These are phyloP conservation scores for Tothia fuscella DNA, from an alignment of 2,329 filamentous ascomycete species.

Conservation along the genomic window DNA sequence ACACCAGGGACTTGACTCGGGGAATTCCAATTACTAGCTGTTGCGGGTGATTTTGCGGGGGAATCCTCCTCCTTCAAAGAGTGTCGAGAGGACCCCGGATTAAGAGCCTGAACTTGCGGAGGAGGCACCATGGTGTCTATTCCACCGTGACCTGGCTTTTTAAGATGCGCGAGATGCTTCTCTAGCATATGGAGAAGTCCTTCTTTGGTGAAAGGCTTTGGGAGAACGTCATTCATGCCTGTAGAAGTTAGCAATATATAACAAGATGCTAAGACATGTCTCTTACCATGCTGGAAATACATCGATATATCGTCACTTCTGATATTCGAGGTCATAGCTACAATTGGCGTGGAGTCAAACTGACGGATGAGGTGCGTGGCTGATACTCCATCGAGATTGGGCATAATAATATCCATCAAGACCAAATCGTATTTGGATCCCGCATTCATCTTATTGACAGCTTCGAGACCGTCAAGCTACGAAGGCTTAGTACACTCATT, in stretches of 20 bases:
- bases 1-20: conserved; percentile 47
- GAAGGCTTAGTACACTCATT: conserved; percentile 17
- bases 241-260: conserved; percentile 12
- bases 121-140: conserved; percentile 39
- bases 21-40: conserved; percentile 52
- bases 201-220: conserved; percentile 87
- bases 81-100: conserved; percentile 28
- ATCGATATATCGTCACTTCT: conserved; percentile 91
- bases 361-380: conserved; percentile 89
- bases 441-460: conserved; percentile 70
- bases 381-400: conserved; percentile 85
- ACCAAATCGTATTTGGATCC: conserved; percentile 52
- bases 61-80: conserved; percentile 53
- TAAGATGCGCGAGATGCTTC: conserved; percentile 74
- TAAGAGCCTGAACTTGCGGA: conserved; percentile 30
- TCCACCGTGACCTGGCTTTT: conserved; percentile 42
- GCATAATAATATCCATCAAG: conserved; percentile 72
- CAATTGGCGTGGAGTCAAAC: conserved; percentile 74
- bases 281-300: conserved; percentile 89
- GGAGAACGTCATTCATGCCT: conserved; percentile 97
- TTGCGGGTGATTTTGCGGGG: conserved; percentile 47
- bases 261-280: conserved; percentile 3
- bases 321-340: conserved; percentile 98
- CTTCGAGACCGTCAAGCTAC: conserved; percentile 76
- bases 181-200: conserved; percentile 72